Percentiles rank a stretch among this genome's conserved stretches.
These are phyloP conservation scores for Ceratocystis albifundus DNA, from an alignment of 2,329 filamentous ascomycete species.

Conservation along the genomic window DNA sequence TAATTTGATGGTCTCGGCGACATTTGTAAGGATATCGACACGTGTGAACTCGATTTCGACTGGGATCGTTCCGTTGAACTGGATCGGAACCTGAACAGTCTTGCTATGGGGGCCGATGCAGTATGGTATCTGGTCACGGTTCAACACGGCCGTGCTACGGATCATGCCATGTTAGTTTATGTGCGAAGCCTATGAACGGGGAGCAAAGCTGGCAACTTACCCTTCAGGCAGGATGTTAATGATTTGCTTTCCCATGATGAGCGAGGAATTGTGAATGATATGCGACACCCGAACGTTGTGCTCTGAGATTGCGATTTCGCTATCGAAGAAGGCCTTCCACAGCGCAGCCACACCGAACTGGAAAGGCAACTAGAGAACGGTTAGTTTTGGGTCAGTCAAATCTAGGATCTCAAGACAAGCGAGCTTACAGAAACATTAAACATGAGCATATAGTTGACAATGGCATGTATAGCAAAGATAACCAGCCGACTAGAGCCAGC, in stretches of 20 bases:
- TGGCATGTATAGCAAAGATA: slow-evolving; percentile 59
- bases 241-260: slow-evolving; percentile 93
- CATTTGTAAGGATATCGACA: slow-evolving; percentile 68
- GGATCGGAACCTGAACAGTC: slow-evolving; percentile 62
- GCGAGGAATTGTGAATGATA: slow-evolving; percentile 80
- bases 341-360: slow-evolving; percentile 60
- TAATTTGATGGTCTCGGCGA: slow-evolving; percentile 69
- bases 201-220: slow-evolving; percentile 30
- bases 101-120: slow-evolving; percentile 59
- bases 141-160: slow-evolving; percentile 66
- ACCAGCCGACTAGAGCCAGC: slow-evolving; percentile 61
- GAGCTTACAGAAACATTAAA: slow-evolving; percentile 65
- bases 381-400: not conserved
- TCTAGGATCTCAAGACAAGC: not conserved
- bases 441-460: slow-evolving; percentile 79
- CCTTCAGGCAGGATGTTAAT: slow-evolving; percentile 97
- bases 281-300: slow-evolving; percentile 76
- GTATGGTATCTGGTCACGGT: slow-evolving; percentile 68
- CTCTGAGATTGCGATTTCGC: slow-evolving; percentile 88
- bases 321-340: slow-evolving; percentile 75
- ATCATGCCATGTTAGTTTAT: not conserved
- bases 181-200: slow-evolving; percentile 27
- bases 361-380: slow-evolving; percentile 51
- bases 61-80: slow-evolving; percentile 86
- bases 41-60: slow-evolving; percentile 81